Conservation (phyloP, 441 rosid species). For the Pelargonium fulgidum region DNA sequence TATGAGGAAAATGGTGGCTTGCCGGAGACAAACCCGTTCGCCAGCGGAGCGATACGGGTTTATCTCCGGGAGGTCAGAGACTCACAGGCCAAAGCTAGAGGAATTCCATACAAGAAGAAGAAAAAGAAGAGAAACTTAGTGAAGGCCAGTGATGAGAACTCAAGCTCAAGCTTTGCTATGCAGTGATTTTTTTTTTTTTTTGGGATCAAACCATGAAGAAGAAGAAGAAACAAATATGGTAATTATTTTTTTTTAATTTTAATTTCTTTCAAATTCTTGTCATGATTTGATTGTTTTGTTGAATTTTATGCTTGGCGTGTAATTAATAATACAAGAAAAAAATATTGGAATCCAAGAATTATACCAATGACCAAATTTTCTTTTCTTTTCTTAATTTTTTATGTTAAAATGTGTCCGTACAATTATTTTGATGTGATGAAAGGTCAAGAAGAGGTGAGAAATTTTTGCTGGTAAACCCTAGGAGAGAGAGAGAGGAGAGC, state of each 20-base stretch:
- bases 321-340: not conserved
- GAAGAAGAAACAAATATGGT: not conserved
- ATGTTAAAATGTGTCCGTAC: not conserved
- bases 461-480: no score
- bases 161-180: conserved; percentile 42
- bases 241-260: not conserved
- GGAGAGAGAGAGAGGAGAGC: not conserved
- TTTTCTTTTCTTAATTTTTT: no score
- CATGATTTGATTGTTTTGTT: not conserved
- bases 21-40: conserved; percentile 68
- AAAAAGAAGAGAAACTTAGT: conserved; percentile 45
- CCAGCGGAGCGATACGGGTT: conserved; percentile 55
- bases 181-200: conserved; percentile 23
- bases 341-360: no score
- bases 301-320: not conserved
- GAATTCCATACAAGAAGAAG: conserved; percentile 72
- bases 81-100: conserved; percentile 73
- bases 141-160: conserved; percentile 17
- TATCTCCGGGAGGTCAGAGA: conserved; percentile 59
- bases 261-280: not conserved
- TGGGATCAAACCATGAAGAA: not conserved
- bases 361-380: no score
- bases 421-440: not conserved
- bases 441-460: not conserved
- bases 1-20: conserved; percentile 72